These are phyloP conservation scores for Erigeron canadensis DNA, from an alignment of 129 eudicot genomes.

Conservation along the genomic window DNA sequence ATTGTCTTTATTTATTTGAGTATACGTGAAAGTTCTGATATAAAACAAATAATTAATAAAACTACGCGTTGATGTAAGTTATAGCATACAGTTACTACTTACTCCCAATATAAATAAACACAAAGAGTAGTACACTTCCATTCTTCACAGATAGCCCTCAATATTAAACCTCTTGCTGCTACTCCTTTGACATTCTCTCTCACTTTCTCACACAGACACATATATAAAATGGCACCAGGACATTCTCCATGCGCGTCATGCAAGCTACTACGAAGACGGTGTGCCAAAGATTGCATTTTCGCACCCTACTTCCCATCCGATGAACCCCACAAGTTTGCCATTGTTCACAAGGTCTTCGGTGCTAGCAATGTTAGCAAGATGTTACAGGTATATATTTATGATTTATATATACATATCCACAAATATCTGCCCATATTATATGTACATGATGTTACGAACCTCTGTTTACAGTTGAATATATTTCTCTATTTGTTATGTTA, in stretches of 20 bases:
- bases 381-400: conserved; percentile 59
- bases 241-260: conserved; percentile 86
- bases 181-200: conserved; percentile 19
- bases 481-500: too few species aligned
- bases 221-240: conserved; percentile 31
- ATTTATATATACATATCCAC: too few species aligned
- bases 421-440: not conserved
- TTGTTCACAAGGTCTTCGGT: conserved; percentile 89
- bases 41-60: not conserved
- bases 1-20: too few species aligned
- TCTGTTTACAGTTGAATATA: too few species aligned
- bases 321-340: conserved; percentile 82
- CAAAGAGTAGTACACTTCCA: conserved; percentile 24
- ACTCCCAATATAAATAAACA: conserved; percentile 25
- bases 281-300: conserved; percentile 74
- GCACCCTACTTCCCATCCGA: conserved; percentile 89
- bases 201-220: not conserved
- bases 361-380: conserved; percentile 93
- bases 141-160: conserved; percentile 20
- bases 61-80: conserved; percentile 23
- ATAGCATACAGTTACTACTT: conserved; percentile 16
- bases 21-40: not conserved
- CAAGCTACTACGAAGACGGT: conserved; percentile 82
- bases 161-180: conserved; percentile 5
- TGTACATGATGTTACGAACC: too few species aligned